phyloP scores from a whole-genome alignment of 2,329 filamentous ascomycete genomes.

The Apiospora arundinis region DNA sequence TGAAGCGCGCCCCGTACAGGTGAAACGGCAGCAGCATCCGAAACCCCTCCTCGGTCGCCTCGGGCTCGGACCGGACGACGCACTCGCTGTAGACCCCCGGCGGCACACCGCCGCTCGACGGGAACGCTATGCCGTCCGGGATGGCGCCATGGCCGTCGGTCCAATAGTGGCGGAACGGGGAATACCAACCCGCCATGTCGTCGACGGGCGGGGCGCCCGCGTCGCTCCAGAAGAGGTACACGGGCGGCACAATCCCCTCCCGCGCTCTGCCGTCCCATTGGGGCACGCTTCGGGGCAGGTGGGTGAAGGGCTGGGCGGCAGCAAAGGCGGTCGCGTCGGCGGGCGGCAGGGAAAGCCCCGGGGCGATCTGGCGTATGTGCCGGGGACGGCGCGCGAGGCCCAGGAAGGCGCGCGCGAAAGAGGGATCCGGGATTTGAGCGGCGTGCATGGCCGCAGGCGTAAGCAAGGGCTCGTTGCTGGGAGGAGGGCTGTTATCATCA shows the following conservation, averaged over 20 bases:
- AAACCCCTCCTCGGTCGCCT: constrained; percentile 38
- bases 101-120: constrained; percentile 24
- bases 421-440: constrained; percentile 28
- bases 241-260: constrained; percentile 26
- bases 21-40: constrained; percentile 34
- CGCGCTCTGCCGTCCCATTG: background rate
- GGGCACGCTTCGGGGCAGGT: constrained; percentile 26
- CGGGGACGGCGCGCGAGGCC: constrained; percentile 31
- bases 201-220: background rate
- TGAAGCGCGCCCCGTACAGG: constrained; percentile 33
- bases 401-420: constrained; percentile 31
- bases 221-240: constrained; percentile 34
- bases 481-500: background rate
- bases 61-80: constrained; percentile 31
- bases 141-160: background rate
- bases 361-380: constrained; percentile 29
- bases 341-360: constrained; percentile 28
- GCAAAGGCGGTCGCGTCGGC: constrained; percentile 29
- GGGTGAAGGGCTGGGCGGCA: constrained; percentile 32
- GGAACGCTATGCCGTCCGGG: constrained; percentile 3
- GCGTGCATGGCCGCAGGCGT: constrained; percentile 24
- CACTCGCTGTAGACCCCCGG: constrained; percentile 37
- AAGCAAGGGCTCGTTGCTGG: constrained; percentile 22
- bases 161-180: constrained; percentile 3
- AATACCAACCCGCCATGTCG: background rate